A percentile compares a stretch with the other conserved stretches of the same genome.
phyloP scores from a whole-genome alignment of 2,329 filamentous ascomycete species.

The Pseudocercospora crystallina region DNA sequence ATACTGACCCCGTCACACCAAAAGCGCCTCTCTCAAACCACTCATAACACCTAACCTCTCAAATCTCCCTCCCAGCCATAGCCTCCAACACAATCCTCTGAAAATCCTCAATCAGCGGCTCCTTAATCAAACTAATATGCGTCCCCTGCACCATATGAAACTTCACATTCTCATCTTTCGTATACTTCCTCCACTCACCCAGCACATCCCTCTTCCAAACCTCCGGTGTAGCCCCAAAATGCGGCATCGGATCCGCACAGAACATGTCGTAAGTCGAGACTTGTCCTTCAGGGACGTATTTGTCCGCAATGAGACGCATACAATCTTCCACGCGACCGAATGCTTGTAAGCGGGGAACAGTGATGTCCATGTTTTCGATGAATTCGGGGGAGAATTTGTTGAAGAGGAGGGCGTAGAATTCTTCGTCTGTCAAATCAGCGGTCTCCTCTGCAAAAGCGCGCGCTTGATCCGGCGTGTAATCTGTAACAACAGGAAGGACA shows the following conservation, averaged over 20 bases:
- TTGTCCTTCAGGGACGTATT: conserved; percentile 18
- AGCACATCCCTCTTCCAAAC: conserved; percentile 22
- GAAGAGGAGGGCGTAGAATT: conserved; percentile 23
- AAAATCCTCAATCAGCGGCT: conserved; percentile 17
- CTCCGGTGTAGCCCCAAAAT: conserved; percentile 18
- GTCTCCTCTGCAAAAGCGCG: conserved; percentile 19
- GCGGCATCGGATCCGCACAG: conserved; percentile 21
- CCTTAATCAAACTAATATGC: conserved; percentile 18
- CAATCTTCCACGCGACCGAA: conserved; percentile 23
- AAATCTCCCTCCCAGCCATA: conserved; percentile 13
- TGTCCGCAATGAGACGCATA: conserved; percentile 18
- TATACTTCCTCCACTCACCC: conserved; percentile 15
- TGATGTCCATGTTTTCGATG: conserved; percentile 25
- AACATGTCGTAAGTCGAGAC: conserved; percentile 21
- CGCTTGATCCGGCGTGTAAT: conserved; percentile 19
- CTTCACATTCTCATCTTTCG: conserved; percentile 14
- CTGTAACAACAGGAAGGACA: conserved; percentile 21
- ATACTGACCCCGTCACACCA: no score
- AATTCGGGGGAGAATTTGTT: conserved; percentile 23
- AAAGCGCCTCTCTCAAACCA: no score
- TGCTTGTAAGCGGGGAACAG: conserved; percentile 21
- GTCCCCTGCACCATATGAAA: conserved; percentile 22
- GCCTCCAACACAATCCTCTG: conserved; percentile 17
- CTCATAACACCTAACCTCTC: no score
- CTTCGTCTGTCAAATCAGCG: conserved; percentile 15